Evolutionary conservation across 139 green algal species (phyloP).

Genomic region (Mychonastes homosphaera): DNA sequence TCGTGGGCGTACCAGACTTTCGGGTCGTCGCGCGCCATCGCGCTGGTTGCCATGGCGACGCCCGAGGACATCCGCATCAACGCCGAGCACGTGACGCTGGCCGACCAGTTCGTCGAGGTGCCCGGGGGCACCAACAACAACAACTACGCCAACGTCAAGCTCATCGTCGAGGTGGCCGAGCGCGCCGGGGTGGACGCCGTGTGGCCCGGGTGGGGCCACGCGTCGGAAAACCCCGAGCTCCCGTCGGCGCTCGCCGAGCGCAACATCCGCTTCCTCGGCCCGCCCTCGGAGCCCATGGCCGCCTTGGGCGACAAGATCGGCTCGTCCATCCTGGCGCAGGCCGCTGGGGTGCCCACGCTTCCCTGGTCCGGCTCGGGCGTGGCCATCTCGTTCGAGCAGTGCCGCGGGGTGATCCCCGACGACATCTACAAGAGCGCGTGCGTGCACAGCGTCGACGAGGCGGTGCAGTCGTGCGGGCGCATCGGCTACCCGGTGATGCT

Average conservation of each 20-base stretch:
- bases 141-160: constrained; percentile 96
- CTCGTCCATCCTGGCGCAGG: constrained; percentile 90
- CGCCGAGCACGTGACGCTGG: constrained; percentile 91
- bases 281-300: constrained; percentile 69
- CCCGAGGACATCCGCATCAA: constrained; percentile 91
- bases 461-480: constrained; percentile 46
- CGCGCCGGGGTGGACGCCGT: constrained; percentile 84
- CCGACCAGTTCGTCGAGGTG: constrained; percentile 96
- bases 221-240: constrained; percentile 91
- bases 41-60: constrained; percentile 89
- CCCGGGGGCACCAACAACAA: constrained; percentile 94
- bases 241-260: constrained; percentile 52
- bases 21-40: constrained; percentile 51
- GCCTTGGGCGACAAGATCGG: constrained; percentile 94
- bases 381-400: constrained; percentile 49
- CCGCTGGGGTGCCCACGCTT: constrained; percentile 82
- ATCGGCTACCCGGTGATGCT: constrained; percentile 96
- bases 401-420: constrained; percentile 30
- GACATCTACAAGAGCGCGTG: constrained; percentile 36
- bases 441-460: constrained; percentile 56
- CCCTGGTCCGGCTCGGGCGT: constrained; percentile 82
- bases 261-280: constrained; percentile 86
- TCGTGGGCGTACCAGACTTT: constrained; percentile 72
- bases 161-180: constrained; percentile 79
- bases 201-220: constrained; percentile 95